phyloP scores from a whole-genome alignment of 257 asterid species.

The Capsicum baccatum region DNA sequence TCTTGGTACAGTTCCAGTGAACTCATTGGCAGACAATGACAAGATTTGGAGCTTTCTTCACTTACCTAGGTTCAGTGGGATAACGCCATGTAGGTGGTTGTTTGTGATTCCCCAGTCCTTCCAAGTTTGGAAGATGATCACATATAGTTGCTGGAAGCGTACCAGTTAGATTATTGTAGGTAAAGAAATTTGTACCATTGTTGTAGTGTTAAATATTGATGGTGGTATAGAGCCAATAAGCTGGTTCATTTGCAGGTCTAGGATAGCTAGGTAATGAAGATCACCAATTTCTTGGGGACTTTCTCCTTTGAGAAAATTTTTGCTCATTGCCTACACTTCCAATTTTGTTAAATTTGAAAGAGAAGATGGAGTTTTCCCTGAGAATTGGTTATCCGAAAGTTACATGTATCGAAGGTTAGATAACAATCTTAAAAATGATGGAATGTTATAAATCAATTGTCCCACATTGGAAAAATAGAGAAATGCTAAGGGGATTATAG shows the following conservation, averaged over 20 bases:
- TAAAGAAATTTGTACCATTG: neutral
- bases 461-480: too few species aligned
- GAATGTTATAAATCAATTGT: neutral
- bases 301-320: neutral
- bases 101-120: neutral
- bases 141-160: constrained; percentile 36
- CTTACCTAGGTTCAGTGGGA: constrained; percentile 39
- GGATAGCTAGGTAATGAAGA: constrained; percentile 1
- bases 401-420: neutral
- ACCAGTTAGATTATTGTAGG: constrained; percentile 26
- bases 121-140: constrained; percentile 22
- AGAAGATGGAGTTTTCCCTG: neutral
- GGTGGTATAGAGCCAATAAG: constrained; percentile 33
- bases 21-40: neutral
- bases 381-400: neutral
- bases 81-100: constrained; percentile 23
- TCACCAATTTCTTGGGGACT: constrained; percentile 36
- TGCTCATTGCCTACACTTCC: neutral
- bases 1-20: neutral
- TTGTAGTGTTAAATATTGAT: constrained; percentile 17
- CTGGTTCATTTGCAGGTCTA: neutral
- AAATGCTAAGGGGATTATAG: too few species aligned
- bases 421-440: neutral
- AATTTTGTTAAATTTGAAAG: neutral
- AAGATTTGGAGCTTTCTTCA: neutral